phyloP scores from a whole-genome alignment of 2,329 filamentous ascomycete genomes.

The Periconia sp. region DNA sequence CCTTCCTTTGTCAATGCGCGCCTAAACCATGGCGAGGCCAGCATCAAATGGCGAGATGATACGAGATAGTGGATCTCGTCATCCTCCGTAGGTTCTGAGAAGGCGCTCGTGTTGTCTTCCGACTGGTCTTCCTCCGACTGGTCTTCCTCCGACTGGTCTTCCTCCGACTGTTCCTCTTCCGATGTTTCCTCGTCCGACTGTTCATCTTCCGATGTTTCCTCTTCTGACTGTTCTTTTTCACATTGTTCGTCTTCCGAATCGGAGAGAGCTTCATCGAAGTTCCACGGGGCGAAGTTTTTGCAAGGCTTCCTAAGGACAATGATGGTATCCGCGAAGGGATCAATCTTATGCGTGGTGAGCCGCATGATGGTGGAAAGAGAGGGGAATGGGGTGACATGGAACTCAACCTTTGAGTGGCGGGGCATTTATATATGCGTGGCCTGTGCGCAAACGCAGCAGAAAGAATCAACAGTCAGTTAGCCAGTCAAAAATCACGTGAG shows the following conservation, averaged over 20 bases:
- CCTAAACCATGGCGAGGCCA: constrained; percentile 4
- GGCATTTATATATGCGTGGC: too few relatives aligned
- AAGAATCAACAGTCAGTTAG: too few relatives aligned
- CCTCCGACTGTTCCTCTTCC: background rate
- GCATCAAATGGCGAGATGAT: constrained; percentile 5
- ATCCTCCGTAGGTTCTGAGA: constrained; percentile 1
- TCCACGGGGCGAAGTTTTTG: constrained; percentile 8
- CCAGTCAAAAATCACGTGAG: too few relatives aligned
- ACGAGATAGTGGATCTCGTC: constrained; percentile 7
- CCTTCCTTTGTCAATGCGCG: constrained; percentile 1
- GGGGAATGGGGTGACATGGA: too few relatives aligned
- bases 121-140: background rate
- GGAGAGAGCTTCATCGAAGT: too few relatives aligned
- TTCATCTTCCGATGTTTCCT: background rate
- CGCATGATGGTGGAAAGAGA: constrained; percentile 1
- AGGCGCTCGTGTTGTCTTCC: too few relatives aligned
- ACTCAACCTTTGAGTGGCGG: too few relatives aligned
- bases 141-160: background rate
- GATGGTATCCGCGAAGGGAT: constrained; percentile 9
- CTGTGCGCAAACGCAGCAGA: too few relatives aligned
- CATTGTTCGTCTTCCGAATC: too few relatives aligned
- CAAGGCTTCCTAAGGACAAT: constrained; percentile 7
- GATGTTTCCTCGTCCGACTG: background rate
- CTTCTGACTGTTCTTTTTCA: background rate
- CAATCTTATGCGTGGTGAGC: constrained; percentile 1